Conservation (phyloP, 805 yeast species). For the Kluyveromyces wickerhamii region DNA sequence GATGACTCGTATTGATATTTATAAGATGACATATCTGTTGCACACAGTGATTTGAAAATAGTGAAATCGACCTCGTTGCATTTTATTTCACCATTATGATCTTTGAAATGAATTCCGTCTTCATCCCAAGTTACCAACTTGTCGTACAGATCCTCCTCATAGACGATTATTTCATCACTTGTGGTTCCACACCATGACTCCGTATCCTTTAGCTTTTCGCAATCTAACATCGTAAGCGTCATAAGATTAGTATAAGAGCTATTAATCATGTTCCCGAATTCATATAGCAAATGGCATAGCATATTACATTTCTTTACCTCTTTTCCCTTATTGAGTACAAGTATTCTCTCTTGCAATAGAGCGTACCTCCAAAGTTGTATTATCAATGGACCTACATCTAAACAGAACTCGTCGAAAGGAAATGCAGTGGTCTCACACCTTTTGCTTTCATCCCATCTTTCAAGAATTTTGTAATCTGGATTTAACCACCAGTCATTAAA, state of each 20-base stretch:
- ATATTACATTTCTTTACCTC: conserved; percentile 24
- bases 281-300: conserved; percentile 21
- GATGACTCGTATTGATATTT: conserved; percentile 16
- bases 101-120: conserved; percentile 7
- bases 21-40: conserved; percentile 6
- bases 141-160: conserved; percentile 22
- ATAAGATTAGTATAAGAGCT: conserved; percentile 14
- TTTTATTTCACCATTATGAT: conserved; percentile 19
- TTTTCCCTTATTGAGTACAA: conserved; percentile 23
- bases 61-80: conserved; percentile 9
- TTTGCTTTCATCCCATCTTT: conserved; percentile 11
- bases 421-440: conserved; percentile 10
- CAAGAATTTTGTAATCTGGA: conserved; percentile 9
- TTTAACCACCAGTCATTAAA: conserved; percentile 18
- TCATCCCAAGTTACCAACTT: conserved; percentile 15
- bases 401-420: conserved; percentile 16
- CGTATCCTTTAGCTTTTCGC: conserved; percentile 8
- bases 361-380: conserved; percentile 29
- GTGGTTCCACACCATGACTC: conserved; percentile 25
- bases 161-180: conserved; percentile 24
- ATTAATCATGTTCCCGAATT: conserved; percentile 17
- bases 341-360: conserved; percentile 20
- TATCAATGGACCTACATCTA: conserved; percentile 27
- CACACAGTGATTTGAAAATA: conserved; percentile 15
- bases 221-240: conserved; percentile 6